Evolutionary conservation across 805 yeast species (phyloP), one percentile per base, ranked within the genome.

Genomic region (Diddensiella santjacobensis): DNA sequence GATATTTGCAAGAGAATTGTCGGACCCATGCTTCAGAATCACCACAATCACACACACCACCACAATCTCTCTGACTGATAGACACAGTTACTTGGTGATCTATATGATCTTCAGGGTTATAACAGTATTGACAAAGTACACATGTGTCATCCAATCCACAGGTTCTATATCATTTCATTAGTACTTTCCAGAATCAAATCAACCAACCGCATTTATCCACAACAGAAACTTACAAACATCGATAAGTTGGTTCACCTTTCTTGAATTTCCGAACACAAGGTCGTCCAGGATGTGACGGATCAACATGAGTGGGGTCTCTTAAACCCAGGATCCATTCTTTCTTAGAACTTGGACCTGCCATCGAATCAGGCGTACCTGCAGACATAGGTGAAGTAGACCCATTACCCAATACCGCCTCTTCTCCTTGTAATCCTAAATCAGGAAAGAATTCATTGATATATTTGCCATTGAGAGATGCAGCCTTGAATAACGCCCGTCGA

Each of bases 21-120:
- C 64, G 64, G 3, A 71, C 74, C 89, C 95, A 88, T 0, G 95
- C 95, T 59, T 86, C 95, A 0, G 81, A 78, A 59, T 88, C 96
- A 3, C 96, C 96, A 64, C 96, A 87, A 60, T 87, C 96, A 63
- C 95, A 85, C 17, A 83, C 84, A 0, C 93, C 93, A 33, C 90
- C 87, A 49, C 78, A 78, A 50, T 74, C 84, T 19, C 66, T 58
- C 45, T 86, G 71, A 38, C 78, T 78, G 4, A 85, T 79, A 35
- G 79, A 72, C 15, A 80, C 76, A 48, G 81, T 78, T 5, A 85
- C 81, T 41, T 79, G 77, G 63, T 90, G 98, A 40, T 80, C 91
- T 30, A 62, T 60, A 65, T 90, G 98, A 47, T 76, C 73, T 3
- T 78, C 79, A 2, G 81, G 79, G 43, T 81, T 79, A 66, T 72